These are phyloP conservation scores for Alternaria postmessia DNA, from an alignment of 2,329 filamentous ascomycete species.

Conservation along the genomic window DNA sequence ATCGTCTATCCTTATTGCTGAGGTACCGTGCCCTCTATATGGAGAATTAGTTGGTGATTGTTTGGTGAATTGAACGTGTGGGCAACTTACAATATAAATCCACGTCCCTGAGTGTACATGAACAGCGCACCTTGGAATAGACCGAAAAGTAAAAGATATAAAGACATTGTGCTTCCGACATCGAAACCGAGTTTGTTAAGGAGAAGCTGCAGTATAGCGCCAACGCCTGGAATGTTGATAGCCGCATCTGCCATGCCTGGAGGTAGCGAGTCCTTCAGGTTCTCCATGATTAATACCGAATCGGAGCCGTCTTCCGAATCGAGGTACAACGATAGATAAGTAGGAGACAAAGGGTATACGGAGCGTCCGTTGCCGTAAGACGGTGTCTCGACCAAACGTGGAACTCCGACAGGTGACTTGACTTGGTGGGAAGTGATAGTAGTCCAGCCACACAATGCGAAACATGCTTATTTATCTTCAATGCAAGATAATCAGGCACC, in stretches of 20 bases:
- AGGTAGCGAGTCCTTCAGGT: background rate
- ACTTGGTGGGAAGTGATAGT: background rate
- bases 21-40: slow-evolving; percentile 47
- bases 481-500: background rate
- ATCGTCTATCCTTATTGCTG: slow-evolving; percentile 55
- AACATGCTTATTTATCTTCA: background rate
- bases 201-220: slow-evolving; percentile 9
- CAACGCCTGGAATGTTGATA: slow-evolving; percentile 5
- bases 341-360: too few relatives aligned
- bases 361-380: background rate
- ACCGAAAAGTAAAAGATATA: slow-evolving; percentile 53
- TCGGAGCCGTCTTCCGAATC: too few relatives aligned
- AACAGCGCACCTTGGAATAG: slow-evolving; percentile 50
- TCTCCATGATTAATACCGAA: slow-evolving; percentile 4
- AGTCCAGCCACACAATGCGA: background rate
- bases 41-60: slow-evolving; percentile 32
- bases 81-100: slow-evolving; percentile 2
- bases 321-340: background rate
- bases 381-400: background rate
- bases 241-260: slow-evolving; percentile 11
- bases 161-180: slow-evolving; percentile 57
- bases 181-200: slow-evolving; percentile 53
- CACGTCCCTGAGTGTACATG: slow-evolving; percentile 39
- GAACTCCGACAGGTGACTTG: background rate
- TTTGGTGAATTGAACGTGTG: background rate